Percentiles rank a stretch among this genome's conserved stretches.
These are phyloP conservation scores for Acacia pycnantha DNA, from an alignment of 331 rosid genomes.

Conservation along the genomic window DNA sequence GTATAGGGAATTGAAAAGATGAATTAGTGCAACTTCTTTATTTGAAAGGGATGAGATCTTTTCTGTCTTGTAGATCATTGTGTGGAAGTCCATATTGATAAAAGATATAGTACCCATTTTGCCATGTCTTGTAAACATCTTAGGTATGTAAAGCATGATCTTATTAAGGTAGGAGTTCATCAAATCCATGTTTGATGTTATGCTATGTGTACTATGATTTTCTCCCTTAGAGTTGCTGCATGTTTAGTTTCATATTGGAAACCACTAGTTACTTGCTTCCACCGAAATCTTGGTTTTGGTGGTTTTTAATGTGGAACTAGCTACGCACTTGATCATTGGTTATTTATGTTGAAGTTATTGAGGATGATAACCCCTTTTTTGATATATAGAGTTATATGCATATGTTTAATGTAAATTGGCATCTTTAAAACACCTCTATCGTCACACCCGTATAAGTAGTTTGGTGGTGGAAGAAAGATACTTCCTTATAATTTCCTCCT, in stretches of 20 bases:
- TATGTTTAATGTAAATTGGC: slow-evolving; percentile 7
- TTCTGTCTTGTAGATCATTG: slow-evolving; percentile 8
- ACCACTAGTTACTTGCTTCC: not conserved
- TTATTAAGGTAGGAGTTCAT: slow-evolving; percentile 15
- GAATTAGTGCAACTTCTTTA: not conserved
- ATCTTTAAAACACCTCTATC: slow-evolving; percentile 8
- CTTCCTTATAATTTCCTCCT: slow-evolving; percentile 16
- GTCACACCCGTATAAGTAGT: slow-evolving; percentile 1
- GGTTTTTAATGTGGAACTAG: not conserved
- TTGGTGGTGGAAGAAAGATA: not conserved
- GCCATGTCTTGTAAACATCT: not conserved
- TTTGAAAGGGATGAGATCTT: not conserved
- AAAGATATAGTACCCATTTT: slow-evolving; percentile 6
- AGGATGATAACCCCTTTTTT: not conserved
- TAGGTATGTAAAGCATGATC: not conserved
- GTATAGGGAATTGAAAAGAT: not conserved
- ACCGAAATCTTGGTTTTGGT: not conserved
- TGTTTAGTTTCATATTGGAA: not conserved
- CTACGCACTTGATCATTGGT: not conserved
- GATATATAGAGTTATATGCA: slow-evolving; percentile 2
- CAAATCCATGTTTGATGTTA: slow-evolving; percentile 10
- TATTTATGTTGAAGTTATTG: slow-evolving; percentile 7
- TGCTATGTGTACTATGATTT: slow-evolving; percentile 6
- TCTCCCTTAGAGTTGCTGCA: not conserved
- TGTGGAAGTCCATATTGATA: slow-evolving; percentile 4